These are phyloP conservation scores for Debaryomyces hansenii DNA, from an alignment of 805 yeast species.

Conservation along the genomic window DNA sequence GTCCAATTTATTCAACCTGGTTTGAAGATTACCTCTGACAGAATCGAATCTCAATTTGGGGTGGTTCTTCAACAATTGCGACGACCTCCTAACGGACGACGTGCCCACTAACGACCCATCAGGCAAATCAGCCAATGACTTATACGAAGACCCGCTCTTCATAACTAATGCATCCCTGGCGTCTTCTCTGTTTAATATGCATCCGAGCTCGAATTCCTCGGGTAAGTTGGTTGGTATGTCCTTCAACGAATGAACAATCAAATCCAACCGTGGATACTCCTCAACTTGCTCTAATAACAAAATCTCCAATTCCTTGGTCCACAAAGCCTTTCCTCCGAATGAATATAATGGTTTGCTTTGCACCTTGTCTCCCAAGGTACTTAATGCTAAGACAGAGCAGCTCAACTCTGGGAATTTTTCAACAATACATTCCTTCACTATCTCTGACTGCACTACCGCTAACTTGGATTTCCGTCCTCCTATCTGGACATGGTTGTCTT, in stretches of 20 bases:
- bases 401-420: conserved; percentile 59
- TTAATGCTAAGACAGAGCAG: conserved; percentile 77
- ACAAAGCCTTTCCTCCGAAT: conserved; percentile 92
- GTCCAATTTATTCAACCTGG: conserved; percentile 81
- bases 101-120: conserved; percentile 89
- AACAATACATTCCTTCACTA: conserved; percentile 62
- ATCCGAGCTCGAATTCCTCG: conserved; percentile 85
- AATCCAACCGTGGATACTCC: conserved; percentile 66
- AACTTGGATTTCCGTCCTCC: conserved; percentile 90
- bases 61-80: conserved; percentile 77
- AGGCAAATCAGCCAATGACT: conserved; percentile 71
- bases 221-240: conserved; percentile 92
- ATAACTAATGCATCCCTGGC: conserved; percentile 91
- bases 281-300: conserved; percentile 65
- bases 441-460: conserved; percentile 84
- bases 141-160: conserved; percentile 64
- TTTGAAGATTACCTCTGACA: conserved; percentile 77
- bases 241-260: conserved; percentile 91
- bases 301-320: conserved; percentile 95
- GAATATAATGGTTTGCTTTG: conserved; percentile 84
- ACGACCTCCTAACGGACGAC: conserved; percentile 89
- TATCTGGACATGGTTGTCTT: conserved; percentile 41
- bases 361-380: conserved; percentile 89
- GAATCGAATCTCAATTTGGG: conserved; percentile 80
- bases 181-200: conserved; percentile 82